Conservation (phyloP, 805 yeast genomes). For the Trichomonascus vanleenenianus region DNA sequence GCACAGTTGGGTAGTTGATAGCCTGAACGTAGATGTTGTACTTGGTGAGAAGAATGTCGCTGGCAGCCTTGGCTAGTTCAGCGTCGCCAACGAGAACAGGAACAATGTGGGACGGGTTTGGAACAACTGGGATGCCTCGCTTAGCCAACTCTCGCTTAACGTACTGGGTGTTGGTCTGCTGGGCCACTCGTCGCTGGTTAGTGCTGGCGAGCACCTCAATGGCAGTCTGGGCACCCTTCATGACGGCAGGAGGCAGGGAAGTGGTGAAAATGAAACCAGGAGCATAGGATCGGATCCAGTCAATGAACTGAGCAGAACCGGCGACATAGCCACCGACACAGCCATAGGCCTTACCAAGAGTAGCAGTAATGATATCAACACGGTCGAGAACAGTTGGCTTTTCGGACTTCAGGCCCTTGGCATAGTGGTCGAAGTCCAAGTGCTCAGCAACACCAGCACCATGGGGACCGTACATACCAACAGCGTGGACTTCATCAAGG, state of each 20-base stretch:
- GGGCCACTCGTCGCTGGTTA: slow-evolving; percentile 68
- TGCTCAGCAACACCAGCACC: slow-evolving; percentile 99
- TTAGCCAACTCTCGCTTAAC: slow-evolving; percentile 64
- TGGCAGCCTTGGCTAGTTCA: slow-evolving; percentile 80
- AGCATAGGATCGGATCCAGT: slow-evolving; percentile 93
- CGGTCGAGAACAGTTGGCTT: slow-evolving; percentile 72
- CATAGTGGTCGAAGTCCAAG: slow-evolving; percentile 77
- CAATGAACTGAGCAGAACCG: slow-evolving; percentile 72
- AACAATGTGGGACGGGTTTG: slow-evolving; percentile 95
- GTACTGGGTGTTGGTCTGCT: slow-evolving; percentile 78
- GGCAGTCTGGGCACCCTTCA: slow-evolving; percentile 92
- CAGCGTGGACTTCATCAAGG: slow-evolving; percentile 98
- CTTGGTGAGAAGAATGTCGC: slow-evolving; percentile 77
- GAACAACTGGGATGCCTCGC: slow-evolving; percentile 88
- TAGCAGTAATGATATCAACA: slow-evolving; percentile 94
- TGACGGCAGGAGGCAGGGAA: slow-evolving; percentile 90
- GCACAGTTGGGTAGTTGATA: slow-evolving; percentile 96
- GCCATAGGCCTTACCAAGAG: slow-evolving; percentile 95
- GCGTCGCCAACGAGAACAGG: slow-evolving; percentile 96
- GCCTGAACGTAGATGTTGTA: slow-evolving; percentile 94
- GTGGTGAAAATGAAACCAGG: slow-evolving; percentile 98
- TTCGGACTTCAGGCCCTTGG: slow-evolving; percentile 50
- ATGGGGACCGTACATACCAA: slow-evolving; percentile 97
- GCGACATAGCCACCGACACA: slow-evolving; percentile 98
- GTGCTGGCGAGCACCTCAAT: slow-evolving; percentile 76